A percentile compares a stretch with the other conserved stretches of the same genome.
These are phyloP conservation scores for Corchorus capsularis DNA, from an alignment of 345 rosid species.

Conservation along the genomic window DNA sequence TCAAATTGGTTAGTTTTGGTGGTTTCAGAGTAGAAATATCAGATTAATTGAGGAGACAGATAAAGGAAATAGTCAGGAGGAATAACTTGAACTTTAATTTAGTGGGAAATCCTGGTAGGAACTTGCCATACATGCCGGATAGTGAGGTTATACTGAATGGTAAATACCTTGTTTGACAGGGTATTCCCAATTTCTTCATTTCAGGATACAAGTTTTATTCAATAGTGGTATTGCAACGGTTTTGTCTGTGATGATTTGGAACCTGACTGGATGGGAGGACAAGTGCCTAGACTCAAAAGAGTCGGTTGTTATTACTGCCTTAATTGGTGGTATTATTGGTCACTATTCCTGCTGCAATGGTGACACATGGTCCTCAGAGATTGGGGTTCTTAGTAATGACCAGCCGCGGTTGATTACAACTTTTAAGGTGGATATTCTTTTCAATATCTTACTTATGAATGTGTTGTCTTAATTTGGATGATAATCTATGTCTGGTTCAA, in stretches of 20 bases:
- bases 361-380: slow-evolving; percentile 99
- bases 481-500: background rate
- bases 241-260: slow-evolving; percentile 53
- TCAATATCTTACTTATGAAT: background rate
- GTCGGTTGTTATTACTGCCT: slow-evolving; percentile 51
- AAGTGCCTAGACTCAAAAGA: slow-evolving; percentile 70
- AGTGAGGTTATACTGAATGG: background rate
- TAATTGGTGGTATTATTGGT: slow-evolving; percentile 88
- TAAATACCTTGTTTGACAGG: slow-evolving; percentile 21
- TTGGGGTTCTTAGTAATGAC: slow-evolving; percentile 86
- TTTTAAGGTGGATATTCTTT: slow-evolving; percentile 61
- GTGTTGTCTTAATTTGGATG: background rate
- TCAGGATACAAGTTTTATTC: slow-evolving; percentile 85
- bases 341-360: slow-evolving; percentile 91
- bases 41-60: background rate
- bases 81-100: background rate
- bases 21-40: background rate
- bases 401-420: slow-evolving; percentile 93
- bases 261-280: slow-evolving; percentile 66
- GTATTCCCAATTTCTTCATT: slow-evolving; percentile 28
- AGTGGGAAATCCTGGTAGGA: background rate
- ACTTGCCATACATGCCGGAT: background rate
- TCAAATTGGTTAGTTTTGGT: background rate
- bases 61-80: background rate
- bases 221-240: slow-evolving; percentile 75